Evolutionary conservation across 2,329 filamentous ascomycete genomes (phyloP), one percentile per base, ranked within the genome.

Genomic region (Cladosporium austrohemisphaericum): DNA sequence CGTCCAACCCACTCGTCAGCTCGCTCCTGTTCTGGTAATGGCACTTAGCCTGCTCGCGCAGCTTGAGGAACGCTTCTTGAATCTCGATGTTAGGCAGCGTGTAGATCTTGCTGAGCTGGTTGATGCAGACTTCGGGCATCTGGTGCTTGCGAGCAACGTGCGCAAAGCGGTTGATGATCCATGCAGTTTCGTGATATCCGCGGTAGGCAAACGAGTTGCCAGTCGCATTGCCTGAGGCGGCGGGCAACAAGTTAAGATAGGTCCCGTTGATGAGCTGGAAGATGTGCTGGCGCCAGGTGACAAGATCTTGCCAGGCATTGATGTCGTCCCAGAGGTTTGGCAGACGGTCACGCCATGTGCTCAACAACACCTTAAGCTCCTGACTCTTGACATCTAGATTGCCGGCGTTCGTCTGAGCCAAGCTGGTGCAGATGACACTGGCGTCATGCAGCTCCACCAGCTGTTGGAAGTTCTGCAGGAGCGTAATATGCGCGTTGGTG

Each of bases 311-410:
- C 93, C 93, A 99, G 31, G 93, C 89, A 56, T 94, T 95, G 68
- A 99, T 98, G 67, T 99, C 93, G 66, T 99, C 93, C 93, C 93
- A 99, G 3, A 95, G 86, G 64, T 99, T 99, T 1, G 93, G 93
- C 45, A 98, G 74, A 41, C 93, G 82, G 65, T 99, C 93, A 51
- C 93, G 84, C 93, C 93, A 99, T 6, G 92, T 93, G 48, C 89
- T 89, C 4, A 98, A 79, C 3, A 97, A 80, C 45, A 98, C 72
- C 71, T 98, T 98, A 2, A 98, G 79, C 71, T 99, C 94, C 50
- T 91, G 88, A 16, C 91, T 96, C 70, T 98, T 98, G 55, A 84
- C 82, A 61, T 98, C 94, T 41, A 98, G 75, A 63, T 98, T 98
- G 10, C 74, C 73, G 56, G 86, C 81, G 50, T 83, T 95, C 2